Conservation (phyloP, 306 rosid genomes). For the Ormosia semicastrata region DNA sequence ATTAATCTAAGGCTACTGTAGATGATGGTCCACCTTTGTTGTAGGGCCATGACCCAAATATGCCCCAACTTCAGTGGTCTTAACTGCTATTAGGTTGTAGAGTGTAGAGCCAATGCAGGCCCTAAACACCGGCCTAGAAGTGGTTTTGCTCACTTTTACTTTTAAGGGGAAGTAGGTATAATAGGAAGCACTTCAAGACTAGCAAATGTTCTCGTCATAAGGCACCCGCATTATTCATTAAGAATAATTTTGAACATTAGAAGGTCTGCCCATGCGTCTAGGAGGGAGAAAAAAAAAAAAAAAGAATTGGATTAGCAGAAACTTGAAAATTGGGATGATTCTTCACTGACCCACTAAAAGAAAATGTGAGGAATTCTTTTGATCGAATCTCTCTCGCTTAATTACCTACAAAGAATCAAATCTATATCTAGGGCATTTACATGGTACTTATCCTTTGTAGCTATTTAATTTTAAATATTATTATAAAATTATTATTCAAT, state of each 20-base stretch:
- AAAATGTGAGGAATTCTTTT: background rate
- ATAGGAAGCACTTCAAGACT: background rate
- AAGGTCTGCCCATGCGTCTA: background rate
- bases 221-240: background rate
- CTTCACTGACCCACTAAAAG: too few relatives aligned
- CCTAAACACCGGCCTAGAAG: conserved; percentile 27
- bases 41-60: conserved; percentile 9
- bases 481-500: too few relatives aligned
- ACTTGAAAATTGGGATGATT: background rate
- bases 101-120: background rate
- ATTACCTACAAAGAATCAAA: too few relatives aligned
- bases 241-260: background rate
- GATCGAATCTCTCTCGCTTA: background rate
- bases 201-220: background rate
- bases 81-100: background rate
- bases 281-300: background rate
- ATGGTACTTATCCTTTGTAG: too few relatives aligned
- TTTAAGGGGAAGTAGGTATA: background rate
- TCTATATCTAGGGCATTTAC: too few relatives aligned
- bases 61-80: background rate
- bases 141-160: background rate
- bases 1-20: too few relatives aligned
- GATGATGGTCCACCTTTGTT: background rate
- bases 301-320: background rate
- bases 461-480: too few relatives aligned